phyloP scores from a whole-genome alignment of 148 eudicot species.

The Camellia japonica region DNA sequence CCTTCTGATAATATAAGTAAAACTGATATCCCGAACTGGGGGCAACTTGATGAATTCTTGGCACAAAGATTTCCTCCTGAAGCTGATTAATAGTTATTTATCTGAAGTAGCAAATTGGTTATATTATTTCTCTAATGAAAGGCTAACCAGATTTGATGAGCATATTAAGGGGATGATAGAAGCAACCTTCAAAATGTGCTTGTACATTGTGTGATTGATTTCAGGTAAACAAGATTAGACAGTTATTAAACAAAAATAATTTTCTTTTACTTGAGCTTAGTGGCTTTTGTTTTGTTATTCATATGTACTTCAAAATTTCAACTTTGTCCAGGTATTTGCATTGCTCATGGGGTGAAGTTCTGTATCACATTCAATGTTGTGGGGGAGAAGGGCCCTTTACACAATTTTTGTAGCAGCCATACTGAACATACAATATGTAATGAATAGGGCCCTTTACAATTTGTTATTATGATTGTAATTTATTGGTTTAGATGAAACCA shows the following conservation, averaged over 20 bases:
- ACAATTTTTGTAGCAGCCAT: neutral
- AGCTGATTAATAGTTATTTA: slow-evolving; percentile 34
- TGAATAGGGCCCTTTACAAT: neutral
- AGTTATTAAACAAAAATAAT: neutral
- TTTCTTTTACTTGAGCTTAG: neutral
- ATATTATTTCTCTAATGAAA: slow-evolving; percentile 10
- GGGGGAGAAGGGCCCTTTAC: neutral
- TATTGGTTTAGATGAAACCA: slow-evolving; percentile 6
- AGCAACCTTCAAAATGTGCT: slow-evolving; percentile 11
- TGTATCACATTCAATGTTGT: neutral
- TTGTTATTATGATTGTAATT: neutral
- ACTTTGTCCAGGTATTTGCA: slow-evolving; percentile 12
- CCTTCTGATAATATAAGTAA: slow-evolving; percentile 66
- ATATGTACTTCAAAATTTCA: neutral
- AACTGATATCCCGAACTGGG: slow-evolving; percentile 65
- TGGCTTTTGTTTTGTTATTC: neutral
- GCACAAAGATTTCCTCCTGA: slow-evolving; percentile 60
- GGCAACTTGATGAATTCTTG: slow-evolving; percentile 85
- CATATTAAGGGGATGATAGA: slow-evolving; percentile 8
- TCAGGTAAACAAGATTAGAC: slow-evolving; percentile 6
- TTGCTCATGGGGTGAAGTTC: neutral
- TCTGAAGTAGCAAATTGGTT: slow-evolving; percentile 22
- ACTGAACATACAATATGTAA: neutral
- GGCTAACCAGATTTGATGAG: slow-evolving; percentile 13
- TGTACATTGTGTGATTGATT: neutral